Evolutionary conservation across 2,329 filamentous ascomycete genomes (phyloP), one percentile per base, ranked within the genome.

Genomic region (Trichoderma pleuroti): DNA sequence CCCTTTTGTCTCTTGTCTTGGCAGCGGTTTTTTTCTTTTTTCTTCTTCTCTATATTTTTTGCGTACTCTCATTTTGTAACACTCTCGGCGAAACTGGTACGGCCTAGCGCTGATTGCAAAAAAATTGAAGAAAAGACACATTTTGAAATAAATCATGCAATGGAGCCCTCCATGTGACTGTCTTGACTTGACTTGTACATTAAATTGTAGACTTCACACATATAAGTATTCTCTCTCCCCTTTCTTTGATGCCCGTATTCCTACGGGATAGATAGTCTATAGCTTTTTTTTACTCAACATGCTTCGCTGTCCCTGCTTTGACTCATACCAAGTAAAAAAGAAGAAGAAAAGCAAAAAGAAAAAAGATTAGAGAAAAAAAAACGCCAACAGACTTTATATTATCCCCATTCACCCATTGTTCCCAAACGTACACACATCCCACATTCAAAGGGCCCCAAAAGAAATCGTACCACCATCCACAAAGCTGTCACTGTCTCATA

Each of bases 121-220:
- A 65, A 54, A 65, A 16, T 34, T 61, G 21, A 68, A 65, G 30
- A 66, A 42, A 39, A 66, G 24, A 69, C 30, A 69, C 32, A 62
- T 54, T 42, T 30, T 24, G 28, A 65, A 46, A 54, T 54, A 16
- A 54, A 36, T n/a, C n/a, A 26, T 34, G 6, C 16, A 1, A 21
- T 49, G 42, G 10, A 24, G 3, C 26, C 21, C 28, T 54, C 1
- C n/a, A 12, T 11, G 46, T 64, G 61, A 64, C 8, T n/a, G 21
- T 21, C 24, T 36, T 64, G 49, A 21, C 16, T 21, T 63, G n/a
- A 32, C 21, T 10, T n/a, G 1, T 14, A 52, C 3, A 52, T 24
- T 21, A 5, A 28, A 14, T 28, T 36, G 30, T 59, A 21, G 21
- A 18, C 3, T 18, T 11, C 34, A 36, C 8, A n/a, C 0, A 18